Evolutionary conservation across 257 asterid species (phyloP), one percentile per base, ranked within the genome.

Genomic region (Rhazya stricta): DNA sequence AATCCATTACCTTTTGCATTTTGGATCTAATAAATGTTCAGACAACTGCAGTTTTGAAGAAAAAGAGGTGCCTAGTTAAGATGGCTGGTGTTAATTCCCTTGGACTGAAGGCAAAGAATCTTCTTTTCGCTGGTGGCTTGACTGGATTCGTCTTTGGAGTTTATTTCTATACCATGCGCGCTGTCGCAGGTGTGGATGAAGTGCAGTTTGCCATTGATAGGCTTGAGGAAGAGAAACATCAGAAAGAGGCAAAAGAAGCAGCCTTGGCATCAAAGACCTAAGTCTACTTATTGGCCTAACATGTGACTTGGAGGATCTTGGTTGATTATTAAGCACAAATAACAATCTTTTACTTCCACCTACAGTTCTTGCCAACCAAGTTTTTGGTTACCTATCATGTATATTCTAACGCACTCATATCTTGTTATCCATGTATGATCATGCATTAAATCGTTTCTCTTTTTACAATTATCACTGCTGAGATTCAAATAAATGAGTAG

Each of bases 101-200:
- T 71, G 23, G 57, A 9, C 60, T 48, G 19, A 71, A 39, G 65
- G 61, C 63, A 16, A 71, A 32, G 62, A 71, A 71, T 37, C 45
- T 50, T 0, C 30, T 71, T 53, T 48, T 71, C 3, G 60, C 60
- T 21, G 62, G 45, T 46, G 75, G 75, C 27, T 71, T 71, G 75
- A 71, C 75, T 18, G 75, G 48, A 15, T 71, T 71, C 21, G 75
- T 71, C 4, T 51, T 71, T 3, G 58, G 62, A 30, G 37, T 43
- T 9, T 71, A 71, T 71, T 71, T 71, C 63, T 50, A 71, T 27
- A 71, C 75, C 29, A 70, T 70, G 74, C 74, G 18, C 8, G 74
- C 74, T 30, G 43, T 70, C 16, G 32, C 61, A 70, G 48, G 74
- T 21, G 18, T 53, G 16, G 74, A 70, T 70, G 74, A 70, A 70